phyloP scores from a whole-genome alignment of 345 rosid species.

The Clausena lansium region DNA sequence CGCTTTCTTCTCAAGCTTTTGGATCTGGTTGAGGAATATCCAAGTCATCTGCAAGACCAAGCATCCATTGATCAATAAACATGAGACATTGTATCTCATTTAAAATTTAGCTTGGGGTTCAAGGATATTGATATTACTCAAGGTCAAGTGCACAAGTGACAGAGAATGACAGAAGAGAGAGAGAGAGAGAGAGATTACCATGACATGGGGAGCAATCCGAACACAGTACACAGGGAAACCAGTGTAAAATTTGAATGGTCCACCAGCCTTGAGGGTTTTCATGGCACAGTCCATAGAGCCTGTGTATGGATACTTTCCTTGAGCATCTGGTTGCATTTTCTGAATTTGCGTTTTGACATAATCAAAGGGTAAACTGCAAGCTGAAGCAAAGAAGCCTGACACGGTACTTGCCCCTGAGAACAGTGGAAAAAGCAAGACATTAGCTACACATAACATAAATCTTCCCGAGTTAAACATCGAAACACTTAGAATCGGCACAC shows the following conservation, averaged over 20 bases:
- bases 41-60: conserved; percentile 80
- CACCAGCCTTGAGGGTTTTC: conserved; percentile 84
- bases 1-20: conserved; percentile 44
- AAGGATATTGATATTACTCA: background rate
- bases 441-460: background rate
- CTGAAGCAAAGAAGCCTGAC: conserved; percentile 89
- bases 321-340: conserved; percentile 98
- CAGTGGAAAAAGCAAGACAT: conserved; percentile 1
- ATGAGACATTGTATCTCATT: background rate
- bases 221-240: conserved; percentile 97
- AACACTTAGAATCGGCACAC: background rate
- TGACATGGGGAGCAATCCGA: conserved; percentile 96
- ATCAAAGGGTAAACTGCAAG: conserved; percentile 97
- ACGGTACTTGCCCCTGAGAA: conserved; percentile 83
- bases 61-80: conserved; percentile 13
- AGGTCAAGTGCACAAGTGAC: background rate
- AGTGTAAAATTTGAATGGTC: conserved; percentile 87
- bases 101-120: background rate
- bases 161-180: too few relatives aligned
- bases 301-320: conserved; percentile 84
- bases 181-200: conserved; percentile 49
- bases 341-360: conserved; percentile 97
- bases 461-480: background rate
- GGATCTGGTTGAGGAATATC: conserved; percentile 95
- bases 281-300: conserved; percentile 85